These are phyloP conservation scores for Tothia fuscella DNA, from an alignment of 2,329 filamentous ascomycete genomes.

Conservation along the genomic window DNA sequence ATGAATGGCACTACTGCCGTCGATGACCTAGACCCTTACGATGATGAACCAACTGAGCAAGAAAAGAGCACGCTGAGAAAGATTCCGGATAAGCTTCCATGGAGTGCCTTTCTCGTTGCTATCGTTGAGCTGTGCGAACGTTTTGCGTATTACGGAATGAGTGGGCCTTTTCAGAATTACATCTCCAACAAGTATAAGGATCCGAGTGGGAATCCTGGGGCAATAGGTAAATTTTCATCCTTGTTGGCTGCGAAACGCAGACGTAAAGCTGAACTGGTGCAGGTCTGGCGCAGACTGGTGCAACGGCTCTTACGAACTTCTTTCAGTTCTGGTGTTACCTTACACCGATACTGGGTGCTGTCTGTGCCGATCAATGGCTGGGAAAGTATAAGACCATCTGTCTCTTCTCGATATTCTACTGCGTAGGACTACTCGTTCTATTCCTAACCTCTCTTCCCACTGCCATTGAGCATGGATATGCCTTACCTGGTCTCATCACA, in stretches of 20 bases:
- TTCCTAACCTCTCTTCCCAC: conserved; percentile 51
- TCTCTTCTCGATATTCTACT: conserved; percentile 50
- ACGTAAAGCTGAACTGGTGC: conserved; percentile 3
- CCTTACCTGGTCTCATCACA: conserved; percentile 52
- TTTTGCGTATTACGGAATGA: conserved; percentile 36
- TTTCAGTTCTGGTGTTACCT: conserved; percentile 37
- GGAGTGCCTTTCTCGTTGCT: conserved; percentile 36
- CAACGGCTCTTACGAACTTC: conserved; percentile 34
- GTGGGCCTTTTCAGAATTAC: conserved; percentile 39
- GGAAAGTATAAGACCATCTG: conserved; percentile 61
- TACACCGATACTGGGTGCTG: conserved; percentile 34
- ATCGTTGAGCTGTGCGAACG: conserved; percentile 38
- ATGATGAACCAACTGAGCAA: conserved; percentile 7
- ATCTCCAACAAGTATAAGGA: conserved; percentile 30
- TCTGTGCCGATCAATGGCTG: conserved; percentile 54
- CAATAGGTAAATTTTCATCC: conserved; percentile 7
- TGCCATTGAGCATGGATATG: conserved; percentile 47
- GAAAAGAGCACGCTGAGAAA: conserved; percentile 17
- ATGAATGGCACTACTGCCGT: conserved; percentile 2
- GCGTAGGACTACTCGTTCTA: conserved; percentile 54
- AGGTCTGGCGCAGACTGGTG: conserved; percentile 30
- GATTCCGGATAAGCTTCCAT: conserved; percentile 35
- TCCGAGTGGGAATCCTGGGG: conserved; percentile 10
- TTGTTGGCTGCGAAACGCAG: neutral
- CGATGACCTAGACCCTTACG: neutral